Percentiles rank a stretch among this genome's conserved stretches.
phyloP scores from a whole-genome alignment of 225 moss, liverwort and hornwort species.

The Pseudoscleropodium purum region DNA sequence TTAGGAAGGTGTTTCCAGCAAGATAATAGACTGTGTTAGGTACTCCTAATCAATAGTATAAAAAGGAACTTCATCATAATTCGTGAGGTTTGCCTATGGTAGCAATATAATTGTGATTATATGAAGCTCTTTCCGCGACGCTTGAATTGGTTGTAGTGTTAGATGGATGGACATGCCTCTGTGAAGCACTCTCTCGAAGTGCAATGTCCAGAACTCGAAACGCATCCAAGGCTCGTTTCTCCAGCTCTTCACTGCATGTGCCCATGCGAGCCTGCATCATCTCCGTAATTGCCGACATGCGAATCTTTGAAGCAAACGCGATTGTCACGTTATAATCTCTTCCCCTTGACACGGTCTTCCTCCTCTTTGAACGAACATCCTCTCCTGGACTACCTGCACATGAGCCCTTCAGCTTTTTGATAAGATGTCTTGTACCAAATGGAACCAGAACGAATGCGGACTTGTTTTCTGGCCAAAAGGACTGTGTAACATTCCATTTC shows the following conservation, averaged over 20 bases:
- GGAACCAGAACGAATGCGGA: background rate
- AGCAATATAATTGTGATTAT: background rate
- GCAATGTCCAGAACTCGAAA: background rate
- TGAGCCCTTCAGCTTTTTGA: background rate
- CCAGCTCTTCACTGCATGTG: conserved; percentile 13
- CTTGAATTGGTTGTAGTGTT: background rate
- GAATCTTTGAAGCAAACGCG: conserved; percentile 45
- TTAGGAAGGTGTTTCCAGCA: background rate
- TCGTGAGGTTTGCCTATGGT: background rate
- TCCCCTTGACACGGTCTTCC: conserved; percentile 31
- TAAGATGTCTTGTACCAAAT: background rate
- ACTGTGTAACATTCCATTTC: background rate
- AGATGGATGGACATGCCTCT: conserved; percentile 11
- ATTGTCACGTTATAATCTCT: conserved; percentile 57
- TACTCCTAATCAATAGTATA: background rate
- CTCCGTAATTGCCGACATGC: conserved; percentile 55
- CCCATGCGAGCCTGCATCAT: conserved; percentile 38
- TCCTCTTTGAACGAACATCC: conserved; percentile 15
- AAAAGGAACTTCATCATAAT: background rate
- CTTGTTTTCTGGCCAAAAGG: background rate
- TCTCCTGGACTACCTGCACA: conserved; percentile 17
- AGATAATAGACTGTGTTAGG: background rate
- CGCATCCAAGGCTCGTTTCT: conserved; percentile 49
- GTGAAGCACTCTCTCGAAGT: conserved; percentile 68
- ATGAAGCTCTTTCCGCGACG: background rate